Percentiles rank a stretch among this genome's conserved stretches.
These are phyloP conservation scores for Musa itinerans DNA, from an alignment of 176 grass and related monocot genomes.

Conservation along the genomic window DNA sequence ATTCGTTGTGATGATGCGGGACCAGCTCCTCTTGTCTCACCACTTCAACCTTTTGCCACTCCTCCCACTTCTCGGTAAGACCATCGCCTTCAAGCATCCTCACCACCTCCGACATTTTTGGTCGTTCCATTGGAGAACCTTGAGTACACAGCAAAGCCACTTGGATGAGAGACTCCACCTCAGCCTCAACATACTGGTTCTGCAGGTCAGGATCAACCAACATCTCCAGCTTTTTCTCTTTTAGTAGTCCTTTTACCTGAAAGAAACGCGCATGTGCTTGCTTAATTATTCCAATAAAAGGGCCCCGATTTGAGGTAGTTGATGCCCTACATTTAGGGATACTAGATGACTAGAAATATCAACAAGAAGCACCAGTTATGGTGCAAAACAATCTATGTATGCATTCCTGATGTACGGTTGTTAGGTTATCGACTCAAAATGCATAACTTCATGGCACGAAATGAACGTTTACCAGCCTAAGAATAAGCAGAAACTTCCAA, in stretches of 20 bases:
- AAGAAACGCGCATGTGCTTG: not conserved
- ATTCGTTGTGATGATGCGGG: conserved; percentile 4
- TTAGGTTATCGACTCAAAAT: not conserved
- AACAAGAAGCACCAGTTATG: too few relatives aligned
- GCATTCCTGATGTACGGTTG: not conserved
- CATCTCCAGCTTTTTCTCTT: conserved; percentile 21
- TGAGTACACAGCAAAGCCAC: conserved; percentile 14
- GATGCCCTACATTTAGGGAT: not conserved
- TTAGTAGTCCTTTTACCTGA: conserved; percentile 13
- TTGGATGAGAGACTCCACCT: conserved; percentile 17
- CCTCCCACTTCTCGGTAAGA: conserved; percentile 2
- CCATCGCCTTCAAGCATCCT: conserved; percentile 19
- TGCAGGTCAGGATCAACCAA: conserved; percentile 15
- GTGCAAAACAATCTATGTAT: not conserved
- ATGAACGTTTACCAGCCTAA: not conserved
- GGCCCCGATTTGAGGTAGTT: too few relatives aligned
- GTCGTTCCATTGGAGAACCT: conserved; percentile 10
- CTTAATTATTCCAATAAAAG: not conserved
- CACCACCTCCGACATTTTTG: conserved; percentile 16
- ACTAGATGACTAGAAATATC: not conserved
- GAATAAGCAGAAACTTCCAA: not conserved
- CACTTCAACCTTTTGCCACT: conserved; percentile 19
- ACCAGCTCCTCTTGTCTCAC: conserved; percentile 2
- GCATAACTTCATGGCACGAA: not conserved
- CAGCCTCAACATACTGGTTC: not conserved